A percentile compares a stretch with the other conserved stretches of the same genome.
phyloP scores from a whole-genome alignment of 768 basidiomycete species.

The Mycena rebaudengoi region DNA sequence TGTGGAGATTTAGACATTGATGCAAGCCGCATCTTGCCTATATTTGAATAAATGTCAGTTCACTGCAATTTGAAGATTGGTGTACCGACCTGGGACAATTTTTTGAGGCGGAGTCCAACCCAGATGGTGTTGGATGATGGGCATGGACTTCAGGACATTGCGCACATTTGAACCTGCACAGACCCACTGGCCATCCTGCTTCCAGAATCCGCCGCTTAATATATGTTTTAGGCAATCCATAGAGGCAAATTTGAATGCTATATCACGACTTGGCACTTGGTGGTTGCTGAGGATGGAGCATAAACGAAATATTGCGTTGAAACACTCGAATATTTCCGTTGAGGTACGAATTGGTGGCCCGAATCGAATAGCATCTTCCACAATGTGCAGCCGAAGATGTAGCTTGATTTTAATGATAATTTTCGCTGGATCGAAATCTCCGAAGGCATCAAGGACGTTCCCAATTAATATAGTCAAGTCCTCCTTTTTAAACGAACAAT shows the following conservation, averaged over 20 bases:
- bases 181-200: slow-evolving; percentile 18
- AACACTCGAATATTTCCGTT: slow-evolving; percentile 49
- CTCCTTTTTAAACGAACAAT: no score
- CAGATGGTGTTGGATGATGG: slow-evolving; percentile 26
- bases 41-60: no score
- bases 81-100: neutral
- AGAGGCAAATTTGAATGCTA: slow-evolving; percentile 41
- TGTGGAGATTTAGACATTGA: neutral
- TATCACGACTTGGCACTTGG: slow-evolving; percentile 51
- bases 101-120: slow-evolving; percentile 20
- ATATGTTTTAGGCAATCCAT: slow-evolving; percentile 41
- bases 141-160: slow-evolving; percentile 8
- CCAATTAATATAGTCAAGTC: slow-evolving; percentile 38
- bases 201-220: slow-evolving; percentile 42
- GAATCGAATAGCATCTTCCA: slow-evolving; percentile 43
- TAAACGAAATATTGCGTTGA: slow-evolving; percentile 50
- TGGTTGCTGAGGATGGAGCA: slow-evolving; percentile 53
- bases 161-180: slow-evolving; percentile 25
- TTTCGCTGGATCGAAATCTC: slow-evolving; percentile 42
- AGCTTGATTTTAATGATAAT: slow-evolving; percentile 46
- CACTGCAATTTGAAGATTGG: neutral
- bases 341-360: slow-evolving; percentile 46
- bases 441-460: slow-evolving; percentile 48
- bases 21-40: neutral
- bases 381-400: slow-evolving; percentile 44